Base-by-base conservation (phyloP, 257 asterid genomes). In the Perilla frutescens region DNA sequence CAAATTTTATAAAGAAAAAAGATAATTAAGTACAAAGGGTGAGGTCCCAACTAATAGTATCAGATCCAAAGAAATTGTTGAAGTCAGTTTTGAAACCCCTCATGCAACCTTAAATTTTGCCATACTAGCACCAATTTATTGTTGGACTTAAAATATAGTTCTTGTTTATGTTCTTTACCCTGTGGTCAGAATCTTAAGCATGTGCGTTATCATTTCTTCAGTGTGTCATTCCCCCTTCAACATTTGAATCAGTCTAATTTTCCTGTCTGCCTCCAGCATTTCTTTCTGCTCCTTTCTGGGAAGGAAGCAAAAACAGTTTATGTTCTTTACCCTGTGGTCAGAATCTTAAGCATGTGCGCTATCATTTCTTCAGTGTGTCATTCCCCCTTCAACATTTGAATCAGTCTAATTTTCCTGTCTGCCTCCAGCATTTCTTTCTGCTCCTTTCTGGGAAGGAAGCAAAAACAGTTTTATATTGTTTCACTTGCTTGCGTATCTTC, bases 291-390 rank as follows among this genome's bases (percentile, higher is more conserved):
- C 14, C 67, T 53, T 59, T 45, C 68, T 47, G 62, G 76, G 59
- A 45, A 4, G 47, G 31, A 51, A 20, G 34, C 41, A 43, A 43
- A 47, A 8, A n/a, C n/a, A 63, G 20, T 34, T 36, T 55, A n/a
- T n/a, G n/a, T n/a, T n/a, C 5, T 31, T 47, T 62, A 43, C 43
- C 61, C 9, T 31, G 13, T 37, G 57, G 13, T 29, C 51, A 29
- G 31, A 72, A 68, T 32, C 29, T 66, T 44, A 66, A 50, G 61
- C 34, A 51, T 9, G 29, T 63, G 72, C 43, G 12, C 8, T 55
- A 32, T 64, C 76, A 48, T 56, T 37, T 72, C 45, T 31, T 20
- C 8, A 51, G 14, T 49, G 31, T 7, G 32, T 37, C 37, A 11
- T 54, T 69, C 66, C 41, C 26, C 36, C 31, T 54, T 32, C 39